Percentiles rank a stretch among this genome's conserved stretches.
Conservation (phyloP, 345 rosid species). For the Linum trigynum region DNA sequence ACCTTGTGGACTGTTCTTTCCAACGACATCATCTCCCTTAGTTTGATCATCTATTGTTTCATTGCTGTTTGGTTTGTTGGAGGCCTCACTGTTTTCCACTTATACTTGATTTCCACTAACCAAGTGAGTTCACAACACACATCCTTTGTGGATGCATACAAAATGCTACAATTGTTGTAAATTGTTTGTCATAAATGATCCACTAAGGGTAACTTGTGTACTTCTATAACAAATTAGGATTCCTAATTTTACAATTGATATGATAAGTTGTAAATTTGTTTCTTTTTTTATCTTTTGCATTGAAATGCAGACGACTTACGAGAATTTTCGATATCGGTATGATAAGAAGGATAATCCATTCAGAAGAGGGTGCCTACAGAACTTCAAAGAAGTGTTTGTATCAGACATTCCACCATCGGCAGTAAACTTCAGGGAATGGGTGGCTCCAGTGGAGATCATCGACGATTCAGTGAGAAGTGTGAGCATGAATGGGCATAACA, state of each 20-base stretch:
- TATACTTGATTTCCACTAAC: slow-evolving; percentile 64
- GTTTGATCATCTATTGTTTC: slow-evolving; percentile 67
- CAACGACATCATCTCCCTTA: slow-evolving; percentile 65
- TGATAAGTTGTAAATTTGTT: no score
- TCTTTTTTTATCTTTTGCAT: slow-evolving; percentile 2
- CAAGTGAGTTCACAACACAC: slow-evolving; percentile 36
- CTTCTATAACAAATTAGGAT: no score
- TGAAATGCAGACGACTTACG: slow-evolving; percentile 71
- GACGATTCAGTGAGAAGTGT: slow-evolving; percentile 13
- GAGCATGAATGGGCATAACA: slow-evolving; percentile 22
- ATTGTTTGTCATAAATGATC: no score
- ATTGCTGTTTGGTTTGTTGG: slow-evolving; percentile 80
- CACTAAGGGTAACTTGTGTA: no score
- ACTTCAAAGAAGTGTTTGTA: slow-evolving; percentile 36
- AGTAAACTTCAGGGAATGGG: slow-evolving; percentile 44
- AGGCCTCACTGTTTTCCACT: slow-evolving; percentile 80
- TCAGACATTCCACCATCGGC: slow-evolving; percentile 48
- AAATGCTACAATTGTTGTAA: no score
- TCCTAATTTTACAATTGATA: no score
- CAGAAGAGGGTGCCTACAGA: slow-evolving; percentile 39
- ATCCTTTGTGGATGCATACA: no score
- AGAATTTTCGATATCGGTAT: slow-evolving; percentile 66
- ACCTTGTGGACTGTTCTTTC: slow-evolving; percentile 51
- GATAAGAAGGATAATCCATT: slow-evolving; percentile 59
- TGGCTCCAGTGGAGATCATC: slow-evolving; percentile 17